phyloP scores from a whole-genome alignment of 2,329 filamentous ascomycete species.

The Aspergillus nomiae region DNA sequence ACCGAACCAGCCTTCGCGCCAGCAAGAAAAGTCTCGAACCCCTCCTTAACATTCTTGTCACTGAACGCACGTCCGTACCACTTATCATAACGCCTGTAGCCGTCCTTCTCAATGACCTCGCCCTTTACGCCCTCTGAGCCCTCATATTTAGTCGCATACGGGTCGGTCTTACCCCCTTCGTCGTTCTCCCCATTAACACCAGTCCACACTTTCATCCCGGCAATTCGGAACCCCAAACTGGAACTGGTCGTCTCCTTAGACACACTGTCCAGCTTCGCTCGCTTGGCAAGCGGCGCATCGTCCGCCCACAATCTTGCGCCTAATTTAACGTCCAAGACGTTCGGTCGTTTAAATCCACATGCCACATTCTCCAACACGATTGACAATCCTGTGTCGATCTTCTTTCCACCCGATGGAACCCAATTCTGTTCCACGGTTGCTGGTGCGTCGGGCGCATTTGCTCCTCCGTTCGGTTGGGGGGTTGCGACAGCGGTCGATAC shows the following conservation, averaged over 20 bases:
- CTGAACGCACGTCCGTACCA: conserved; percentile 64
- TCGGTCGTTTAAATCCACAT: conserved; percentile 77
- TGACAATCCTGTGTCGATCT: conserved; percentile 72
- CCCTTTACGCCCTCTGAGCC: conserved; percentile 48
- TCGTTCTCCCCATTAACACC: conserved; percentile 37
- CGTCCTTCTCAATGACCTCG: conserved; percentile 49
- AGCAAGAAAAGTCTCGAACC: conserved; percentile 60
- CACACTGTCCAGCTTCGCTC: conserved; percentile 61
- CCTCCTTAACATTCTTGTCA: conserved; percentile 57
- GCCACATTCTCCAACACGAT: conserved; percentile 86
- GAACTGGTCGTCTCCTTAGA: conserved; percentile 61
- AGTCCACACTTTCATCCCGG: conserved; percentile 64
- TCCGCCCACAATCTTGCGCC: conserved; percentile 86
- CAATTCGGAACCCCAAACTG: conserved; percentile 64
- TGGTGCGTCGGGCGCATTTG: conserved; percentile 17
- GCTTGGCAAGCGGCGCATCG: conserved; percentile 59
- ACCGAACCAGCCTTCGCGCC: conserved; percentile 44
- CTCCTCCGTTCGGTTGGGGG: conserved; percentile 10
- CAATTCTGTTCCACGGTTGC: conserved; percentile 35
- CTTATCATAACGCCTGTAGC: conserved; percentile 65
- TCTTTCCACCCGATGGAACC: conserved; percentile 59
- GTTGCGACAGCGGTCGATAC: conserved; percentile 18
- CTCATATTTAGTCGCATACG: conserved; percentile 45
- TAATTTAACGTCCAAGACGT: conserved; percentile 91
- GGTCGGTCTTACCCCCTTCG: conserved; percentile 35